Evolutionary conservation across 2,329 filamentous ascomycete species (phyloP).

Genomic region (Ceratocystis smalleyi): DNA sequence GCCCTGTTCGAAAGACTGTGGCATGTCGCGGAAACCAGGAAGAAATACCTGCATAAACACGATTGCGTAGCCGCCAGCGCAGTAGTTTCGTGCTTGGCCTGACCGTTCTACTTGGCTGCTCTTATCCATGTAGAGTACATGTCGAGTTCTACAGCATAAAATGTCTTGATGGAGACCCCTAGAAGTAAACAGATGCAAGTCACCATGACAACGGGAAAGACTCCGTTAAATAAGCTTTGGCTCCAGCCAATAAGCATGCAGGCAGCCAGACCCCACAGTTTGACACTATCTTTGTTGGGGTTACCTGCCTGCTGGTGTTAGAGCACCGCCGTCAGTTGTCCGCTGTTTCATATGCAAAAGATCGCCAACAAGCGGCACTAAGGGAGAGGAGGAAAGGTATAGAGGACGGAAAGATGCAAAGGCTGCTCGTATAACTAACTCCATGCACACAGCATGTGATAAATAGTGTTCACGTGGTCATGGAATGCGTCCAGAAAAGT

Average conservation of each 20-base stretch:
- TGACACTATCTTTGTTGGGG: no score
- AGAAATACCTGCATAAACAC: not conserved
- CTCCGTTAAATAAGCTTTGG: not conserved
- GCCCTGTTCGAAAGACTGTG: not conserved
- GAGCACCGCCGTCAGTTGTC: not conserved
- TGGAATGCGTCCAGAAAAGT: no score
- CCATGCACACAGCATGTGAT: no score
- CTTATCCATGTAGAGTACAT: not conserved
- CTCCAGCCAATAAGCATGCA: not conserved
- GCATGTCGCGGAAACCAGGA: not conserved
- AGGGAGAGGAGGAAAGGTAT: no score
- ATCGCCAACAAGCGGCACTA: no score
- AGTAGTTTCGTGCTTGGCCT: not conserved
- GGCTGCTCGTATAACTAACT: no score
- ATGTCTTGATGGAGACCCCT: no score
- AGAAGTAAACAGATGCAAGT: not conserved
- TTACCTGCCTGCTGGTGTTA: no score
- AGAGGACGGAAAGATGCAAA: no score
- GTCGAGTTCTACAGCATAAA: not conserved
- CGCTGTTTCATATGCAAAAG: not conserved
- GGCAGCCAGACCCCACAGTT: no score
- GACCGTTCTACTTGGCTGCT: not conserved
- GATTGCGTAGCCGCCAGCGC: not conserved
- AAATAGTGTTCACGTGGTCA: no score
- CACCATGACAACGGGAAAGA: not conserved